Conservation (phyloP, 1,284 basidiomycete genomes). For the Neolentinus lepideus region DNA sequence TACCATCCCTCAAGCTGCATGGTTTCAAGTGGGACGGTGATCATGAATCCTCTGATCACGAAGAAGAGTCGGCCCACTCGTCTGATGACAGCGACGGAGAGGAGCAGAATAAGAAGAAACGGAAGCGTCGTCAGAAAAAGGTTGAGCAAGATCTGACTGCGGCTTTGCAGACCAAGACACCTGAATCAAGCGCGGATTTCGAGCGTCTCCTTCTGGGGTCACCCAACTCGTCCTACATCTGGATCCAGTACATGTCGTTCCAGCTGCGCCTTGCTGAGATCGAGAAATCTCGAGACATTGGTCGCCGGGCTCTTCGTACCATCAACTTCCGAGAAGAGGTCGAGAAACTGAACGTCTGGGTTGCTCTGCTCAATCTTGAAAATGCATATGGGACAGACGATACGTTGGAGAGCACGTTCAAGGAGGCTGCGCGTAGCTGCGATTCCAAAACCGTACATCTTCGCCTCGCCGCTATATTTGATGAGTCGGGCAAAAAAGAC, state of each 20-base stretch:
- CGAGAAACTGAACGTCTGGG: constrained; percentile 97
- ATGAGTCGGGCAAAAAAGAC: constrained; percentile 76
- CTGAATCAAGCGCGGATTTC: constrained; percentile 91
- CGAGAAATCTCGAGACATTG: constrained; percentile 89
- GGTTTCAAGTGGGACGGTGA: constrained; percentile 64
- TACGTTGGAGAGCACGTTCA: constrained; percentile 74
- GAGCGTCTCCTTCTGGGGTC: constrained; percentile 93
- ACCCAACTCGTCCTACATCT: constrained; percentile 95
- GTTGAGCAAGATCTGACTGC: constrained; percentile 81
- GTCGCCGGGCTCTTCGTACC: constrained; percentile 75
- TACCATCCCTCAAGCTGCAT: constrained; percentile 36
- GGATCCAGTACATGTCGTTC: constrained; percentile 99
- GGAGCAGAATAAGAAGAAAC: constrained; percentile 43
- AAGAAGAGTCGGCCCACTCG: constrained; percentile 27
- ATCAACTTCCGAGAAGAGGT: constrained; percentile 96
- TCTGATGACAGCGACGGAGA: constrained; percentile 46
- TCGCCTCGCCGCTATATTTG: constrained; percentile 79
- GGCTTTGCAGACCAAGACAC: constrained; percentile 77
- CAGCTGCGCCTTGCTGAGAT: constrained; percentile 93
- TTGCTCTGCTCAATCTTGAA: constrained; percentile 93
- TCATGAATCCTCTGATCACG: constrained; percentile 25
- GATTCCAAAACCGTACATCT: constrained; percentile 90
- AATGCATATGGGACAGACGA: constrained; percentile 89
- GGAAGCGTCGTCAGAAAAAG: constrained; percentile 53
- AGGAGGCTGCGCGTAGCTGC: constrained; percentile 85